phyloP scores from a whole-genome alignment of 106 monocot species.

The Apostasia ramifera region DNA sequence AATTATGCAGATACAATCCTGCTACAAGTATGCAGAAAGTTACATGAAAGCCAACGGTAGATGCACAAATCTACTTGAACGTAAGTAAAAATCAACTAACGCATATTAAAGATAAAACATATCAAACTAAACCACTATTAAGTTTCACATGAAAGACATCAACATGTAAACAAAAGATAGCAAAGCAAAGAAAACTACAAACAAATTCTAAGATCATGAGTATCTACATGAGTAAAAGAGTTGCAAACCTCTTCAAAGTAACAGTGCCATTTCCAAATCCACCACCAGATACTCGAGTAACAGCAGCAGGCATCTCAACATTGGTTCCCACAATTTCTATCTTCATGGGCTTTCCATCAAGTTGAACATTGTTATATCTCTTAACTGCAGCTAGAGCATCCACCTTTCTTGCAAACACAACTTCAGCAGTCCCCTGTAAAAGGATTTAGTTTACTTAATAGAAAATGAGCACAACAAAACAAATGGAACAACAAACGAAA shows the following conservation, averaged over 20 bases:
- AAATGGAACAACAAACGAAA: too few relatives aligned
- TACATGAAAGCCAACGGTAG: too few relatives aligned
- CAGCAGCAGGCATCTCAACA: constrained; percentile 29
- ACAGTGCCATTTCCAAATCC: constrained; percentile 26
- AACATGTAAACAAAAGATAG: neutral
- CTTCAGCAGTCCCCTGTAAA: constrained; percentile 84
- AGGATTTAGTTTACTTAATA: neutral
- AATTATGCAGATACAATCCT: too few relatives aligned
- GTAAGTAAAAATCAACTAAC: too few relatives aligned
- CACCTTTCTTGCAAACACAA: constrained; percentile 62
- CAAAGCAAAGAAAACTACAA: neutral
- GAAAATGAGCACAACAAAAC: neutral
- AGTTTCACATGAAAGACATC: neutral
- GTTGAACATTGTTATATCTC: constrained; percentile 85
- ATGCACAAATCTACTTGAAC: too few relatives aligned
- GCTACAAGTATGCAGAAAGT: too few relatives aligned
- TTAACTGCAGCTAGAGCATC: constrained; percentile 89
- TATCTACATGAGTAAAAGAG: neutral
- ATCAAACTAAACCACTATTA: neutral
- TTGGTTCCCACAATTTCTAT: constrained; percentile 75
- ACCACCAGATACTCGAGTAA: constrained; percentile 24
- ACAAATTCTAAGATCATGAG: neutral
- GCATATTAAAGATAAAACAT: neutral
- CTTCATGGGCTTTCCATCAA: constrained; percentile 94
- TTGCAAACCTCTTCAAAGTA: constrained; percentile 39